Evolutionary conservation across 352 stramenopile genomes (phyloP).

Genomic region (Globisporangium irregulare): DNA sequence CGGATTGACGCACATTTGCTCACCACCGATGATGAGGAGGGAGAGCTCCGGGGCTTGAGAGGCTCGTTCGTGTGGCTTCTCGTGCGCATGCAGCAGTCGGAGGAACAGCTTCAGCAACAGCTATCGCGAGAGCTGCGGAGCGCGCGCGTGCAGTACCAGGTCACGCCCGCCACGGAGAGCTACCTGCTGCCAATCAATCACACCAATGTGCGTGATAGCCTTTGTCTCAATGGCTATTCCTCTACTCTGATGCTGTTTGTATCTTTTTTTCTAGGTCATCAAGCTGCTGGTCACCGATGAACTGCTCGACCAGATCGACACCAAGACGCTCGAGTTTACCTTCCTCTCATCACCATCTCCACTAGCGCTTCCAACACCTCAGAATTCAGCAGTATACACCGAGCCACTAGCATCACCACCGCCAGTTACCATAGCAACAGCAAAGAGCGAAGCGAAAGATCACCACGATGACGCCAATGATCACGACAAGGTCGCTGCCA

Average conservation of each 20-base stretch:
- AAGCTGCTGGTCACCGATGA: constrained; percentile 58
- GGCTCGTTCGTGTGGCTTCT: constrained; percentile 49
- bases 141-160: constrained; percentile 50
- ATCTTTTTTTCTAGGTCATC: constrained; percentile 26
- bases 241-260: background rate
- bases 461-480: background rate
- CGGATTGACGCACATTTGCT: background rate
- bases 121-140: background rate
- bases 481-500: background rate
- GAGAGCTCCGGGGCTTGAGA: constrained; percentile 19
- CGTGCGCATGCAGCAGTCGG: constrained; percentile 36
- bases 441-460: constrained; percentile 4
- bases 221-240: background rate
- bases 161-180: constrained; percentile 47
- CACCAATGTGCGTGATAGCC: constrained; percentile 35
- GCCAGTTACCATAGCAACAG: background rate
- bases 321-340: constrained; percentile 37
- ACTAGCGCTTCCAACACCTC: background rate
- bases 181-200: constrained; percentile 50
- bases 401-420: background rate
- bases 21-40: constrained; percentile 3
- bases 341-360: constrained; percentile 28
- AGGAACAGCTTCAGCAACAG: background rate
- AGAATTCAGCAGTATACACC: background rate
- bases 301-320: constrained; percentile 36